A percentile compares a stretch with the other conserved stretches of the same genome.
Conservation (phyloP, 371 early-diverging fungal genomes). For the Coelomomyces lativittatus region DNA sequence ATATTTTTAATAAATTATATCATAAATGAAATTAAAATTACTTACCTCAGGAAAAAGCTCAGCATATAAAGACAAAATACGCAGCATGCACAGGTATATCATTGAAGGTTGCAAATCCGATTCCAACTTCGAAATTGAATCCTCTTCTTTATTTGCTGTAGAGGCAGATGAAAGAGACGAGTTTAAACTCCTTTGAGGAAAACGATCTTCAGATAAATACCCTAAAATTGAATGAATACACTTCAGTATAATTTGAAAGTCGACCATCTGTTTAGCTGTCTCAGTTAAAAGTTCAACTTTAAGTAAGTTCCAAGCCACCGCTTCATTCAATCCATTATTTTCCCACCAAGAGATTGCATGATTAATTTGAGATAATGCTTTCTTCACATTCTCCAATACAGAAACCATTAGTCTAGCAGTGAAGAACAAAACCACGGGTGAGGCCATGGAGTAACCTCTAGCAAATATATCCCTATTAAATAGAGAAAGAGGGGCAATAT, state of each 20-base stretch:
- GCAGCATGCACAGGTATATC: slow-evolving; percentile 1
- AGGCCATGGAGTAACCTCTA: background rate
- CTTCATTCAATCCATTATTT: background rate
- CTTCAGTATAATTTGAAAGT: background rate
- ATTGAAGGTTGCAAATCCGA: background rate
- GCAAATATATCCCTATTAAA: background rate
- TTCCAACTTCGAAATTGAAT: too few species aligned
- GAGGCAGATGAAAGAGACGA: background rate
- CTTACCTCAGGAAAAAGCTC: background rate
- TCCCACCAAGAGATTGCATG: background rate
- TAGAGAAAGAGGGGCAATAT: background rate
- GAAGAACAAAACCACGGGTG: background rate
- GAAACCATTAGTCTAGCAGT: background rate
- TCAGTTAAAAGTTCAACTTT: background rate
- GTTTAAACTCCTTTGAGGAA: too few species aligned
- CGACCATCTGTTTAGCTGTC: background rate
- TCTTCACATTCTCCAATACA: background rate
- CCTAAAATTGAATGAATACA: background rate
- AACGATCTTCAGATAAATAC: background rate
- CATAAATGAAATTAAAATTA: too few species aligned
- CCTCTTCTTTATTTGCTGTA: background rate
- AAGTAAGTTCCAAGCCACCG: background rate
- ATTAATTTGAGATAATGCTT: background rate
- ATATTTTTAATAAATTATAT: too few species aligned
- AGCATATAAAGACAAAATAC: background rate